Evolutionary conservation across 129 eudicot species (phyloP).

Genomic region (Flaveria ramosissima): DNA sequence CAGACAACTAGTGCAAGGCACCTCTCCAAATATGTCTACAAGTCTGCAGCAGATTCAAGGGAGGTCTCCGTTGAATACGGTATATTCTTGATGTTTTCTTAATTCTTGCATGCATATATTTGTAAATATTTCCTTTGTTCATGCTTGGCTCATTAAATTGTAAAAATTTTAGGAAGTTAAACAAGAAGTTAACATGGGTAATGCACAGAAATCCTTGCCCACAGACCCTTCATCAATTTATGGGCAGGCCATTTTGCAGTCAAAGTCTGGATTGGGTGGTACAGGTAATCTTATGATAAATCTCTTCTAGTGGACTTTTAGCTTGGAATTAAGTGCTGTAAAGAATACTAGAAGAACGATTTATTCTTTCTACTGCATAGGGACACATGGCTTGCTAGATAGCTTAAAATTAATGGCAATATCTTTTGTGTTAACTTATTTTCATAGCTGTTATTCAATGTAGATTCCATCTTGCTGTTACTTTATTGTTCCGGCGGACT

Average conservation of each 20-base stretch:
- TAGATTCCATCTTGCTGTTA: conserved; percentile 2
- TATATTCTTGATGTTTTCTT: conserved; percentile 30
- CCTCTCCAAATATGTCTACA: conserved; percentile 70
- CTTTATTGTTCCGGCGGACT: background rate
- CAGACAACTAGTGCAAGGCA: conserved; percentile 92
- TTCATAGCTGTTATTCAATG: conserved; percentile 4
- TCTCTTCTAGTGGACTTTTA: conserved; percentile 22
- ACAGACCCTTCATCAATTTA: conserved; percentile 92
- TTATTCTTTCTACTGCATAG: background rate
- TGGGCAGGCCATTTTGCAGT: conserved; percentile 94
- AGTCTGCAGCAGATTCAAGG: conserved; percentile 94
- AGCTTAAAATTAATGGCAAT: background rate
- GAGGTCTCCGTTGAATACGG: conserved; percentile 68
- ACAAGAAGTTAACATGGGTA: conserved; percentile 75
- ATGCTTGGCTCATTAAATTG: conserved; percentile 11
- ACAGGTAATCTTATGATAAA: conserved; percentile 55
- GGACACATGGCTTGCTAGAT: background rate
- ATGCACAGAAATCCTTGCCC: conserved; percentile 72
- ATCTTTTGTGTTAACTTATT: conserved; percentile 2
- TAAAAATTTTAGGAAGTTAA: conserved; percentile 65
- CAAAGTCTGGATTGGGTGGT: conserved; percentile 89
- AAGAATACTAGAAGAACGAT: background rate
- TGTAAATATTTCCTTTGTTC: conserved; percentile 19
- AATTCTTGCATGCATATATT: background rate
- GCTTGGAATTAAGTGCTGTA: background rate